Evolutionary conservation across 1,139 yeast species (phyloP).

Genomic region (Suhomyces coccinellae): DNA sequence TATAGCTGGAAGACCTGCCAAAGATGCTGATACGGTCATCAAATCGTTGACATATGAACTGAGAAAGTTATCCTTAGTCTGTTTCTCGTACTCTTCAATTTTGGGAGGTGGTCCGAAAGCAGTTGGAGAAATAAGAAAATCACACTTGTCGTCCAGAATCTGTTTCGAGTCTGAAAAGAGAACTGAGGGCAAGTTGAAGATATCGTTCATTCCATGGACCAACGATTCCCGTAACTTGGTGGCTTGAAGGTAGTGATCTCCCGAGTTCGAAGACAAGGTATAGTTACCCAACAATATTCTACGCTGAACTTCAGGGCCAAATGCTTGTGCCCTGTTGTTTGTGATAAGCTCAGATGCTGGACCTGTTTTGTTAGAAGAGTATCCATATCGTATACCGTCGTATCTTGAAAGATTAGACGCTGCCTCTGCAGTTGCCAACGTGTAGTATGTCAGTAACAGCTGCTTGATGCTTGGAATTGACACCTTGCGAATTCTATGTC

Average conservation of each 20-base stretch:
- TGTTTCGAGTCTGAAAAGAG: conserved; percentile 7
- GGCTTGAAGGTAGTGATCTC: conserved; percentile 81
- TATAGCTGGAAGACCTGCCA: conserved; percentile 89
- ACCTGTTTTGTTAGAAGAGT: conserved; percentile 22
- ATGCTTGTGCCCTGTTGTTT: conserved; percentile 60
- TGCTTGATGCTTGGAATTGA: conserved; percentile 68
- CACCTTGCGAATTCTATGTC: conserved; percentile 61
- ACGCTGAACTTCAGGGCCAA: conserved; percentile 82
- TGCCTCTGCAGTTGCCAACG: conserved; percentile 91
- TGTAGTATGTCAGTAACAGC: conserved; percentile 81
- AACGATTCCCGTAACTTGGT: conserved; percentile 62
- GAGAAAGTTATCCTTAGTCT: conserved; percentile 47
- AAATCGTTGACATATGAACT: conserved; percentile 78
- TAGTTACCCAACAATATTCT: conserved; percentile 85
- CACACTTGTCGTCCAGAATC: conserved; percentile 46
- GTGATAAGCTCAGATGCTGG: conserved; percentile 46
- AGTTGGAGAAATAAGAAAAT: conserved; percentile 74
- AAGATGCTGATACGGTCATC: conserved; percentile 84
- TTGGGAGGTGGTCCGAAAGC: conserved; percentile 61
- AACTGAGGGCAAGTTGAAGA: conserved; percentile 56
- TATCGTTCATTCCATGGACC: conserved; percentile 61
- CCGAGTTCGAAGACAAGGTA: conserved; percentile 71
- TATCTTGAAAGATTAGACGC: conserved; percentile 86
- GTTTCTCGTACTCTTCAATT: conserved; percentile 39
- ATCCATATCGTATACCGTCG: conserved; percentile 88